Base-by-base conservation (phyloP, 495 filamentous ascomycete species). In the Clohesyomyces aquaticus region DNA sequence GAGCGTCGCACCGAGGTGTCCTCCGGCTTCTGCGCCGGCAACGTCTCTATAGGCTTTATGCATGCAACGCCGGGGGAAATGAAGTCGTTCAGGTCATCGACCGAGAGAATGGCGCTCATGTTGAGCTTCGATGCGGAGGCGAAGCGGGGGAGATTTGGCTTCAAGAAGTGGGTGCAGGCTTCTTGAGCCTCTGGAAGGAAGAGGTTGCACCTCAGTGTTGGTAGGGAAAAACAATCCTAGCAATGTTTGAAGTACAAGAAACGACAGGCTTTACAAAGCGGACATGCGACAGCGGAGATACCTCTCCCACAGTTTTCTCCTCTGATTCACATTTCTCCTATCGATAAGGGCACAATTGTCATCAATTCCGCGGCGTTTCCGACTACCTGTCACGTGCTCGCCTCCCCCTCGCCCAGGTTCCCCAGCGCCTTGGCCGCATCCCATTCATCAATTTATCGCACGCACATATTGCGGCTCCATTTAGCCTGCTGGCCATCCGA, bases 1-100 rank as follows among this genome's bases (percentile, higher is more conserved):
- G 52, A 46, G 10, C 29, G 45, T 11, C 70, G 41, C 55, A 69
- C 50, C 55, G 51, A 21, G 27, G 49, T 57, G 59, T 73, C 71
- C 29, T 69, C 65, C 14, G 74, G 72, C 56, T 81, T 79, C 58
- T 82, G 76, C 41, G 72, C 67, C 0, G 92, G 93, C 12, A 98
- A 82, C 0, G 90, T 91, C 74, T 98, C 94, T 66, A 98, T 84
- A 19, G 94, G 94, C 72, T 98, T 98, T 76, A 98, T 97, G 77
- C 94, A 98, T 35, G 94, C 94, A 61, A 98, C 91, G 35, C 94
- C 94, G 6, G 94, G 94, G 28, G 88, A 92, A 72, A 98, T 98
- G 79, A 98, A 98, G 80, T 98, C 94, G 79, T 98, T 98, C 63
- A 98, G 81, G 75, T 96, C 91, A 77, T 98, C 93, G 63, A 88